Base-by-base conservation (phyloP, 2,329 filamentous ascomycete genomes). In the Aspergillus nomiae region DNA sequence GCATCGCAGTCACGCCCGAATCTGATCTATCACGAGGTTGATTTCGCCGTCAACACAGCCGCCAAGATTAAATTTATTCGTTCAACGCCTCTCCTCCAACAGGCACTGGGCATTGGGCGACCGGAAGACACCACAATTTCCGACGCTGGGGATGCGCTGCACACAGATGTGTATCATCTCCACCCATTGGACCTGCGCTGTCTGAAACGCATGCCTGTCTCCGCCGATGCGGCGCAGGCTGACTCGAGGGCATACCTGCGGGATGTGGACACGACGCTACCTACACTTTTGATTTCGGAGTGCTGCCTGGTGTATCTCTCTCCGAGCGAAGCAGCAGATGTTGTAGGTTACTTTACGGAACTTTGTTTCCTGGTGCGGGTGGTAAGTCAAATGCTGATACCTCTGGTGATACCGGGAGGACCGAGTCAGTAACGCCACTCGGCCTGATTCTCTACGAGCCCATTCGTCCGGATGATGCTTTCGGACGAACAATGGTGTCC, bases 251-350 rank as follows among this genome's bases (percentile, higher is more conserved):
- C 34, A 63, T 56, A 57, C 19, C 73, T 87, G 5, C 69, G 72
- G 24, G 84, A 84, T 68, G 87, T 81, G 69, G 86, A 80, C 73
- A 78, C 69, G 71, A 86, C 74, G 28, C 70, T 92, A 0, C 92
- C 95, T 0, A 99, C 95, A 0, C 80, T 99, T 10, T 79, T 99
- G 28, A 84, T 99, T 8, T 98, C 94, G 0, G 95, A 99, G 78
- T 98, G 95, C 83, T 99, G 95, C 75, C 85, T 99, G 36, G 92
- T 95, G 75, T 99, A 99, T 73, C 85, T 99, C 1, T 84, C 89
- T 10, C 84, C 89, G 0, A 71, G 84, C 0, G 85, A 89, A 58
- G 90, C 93, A 0, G 82, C 84, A 43, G 78, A 80, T 1, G 87
- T 94, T 5, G 77, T 96, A 26, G 76, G 81, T 19, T 89, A 87